phyloP scores from a whole-genome alignment of 768 basidiomycete genomes.

The Tylopilus rubrobrunneus region DNA sequence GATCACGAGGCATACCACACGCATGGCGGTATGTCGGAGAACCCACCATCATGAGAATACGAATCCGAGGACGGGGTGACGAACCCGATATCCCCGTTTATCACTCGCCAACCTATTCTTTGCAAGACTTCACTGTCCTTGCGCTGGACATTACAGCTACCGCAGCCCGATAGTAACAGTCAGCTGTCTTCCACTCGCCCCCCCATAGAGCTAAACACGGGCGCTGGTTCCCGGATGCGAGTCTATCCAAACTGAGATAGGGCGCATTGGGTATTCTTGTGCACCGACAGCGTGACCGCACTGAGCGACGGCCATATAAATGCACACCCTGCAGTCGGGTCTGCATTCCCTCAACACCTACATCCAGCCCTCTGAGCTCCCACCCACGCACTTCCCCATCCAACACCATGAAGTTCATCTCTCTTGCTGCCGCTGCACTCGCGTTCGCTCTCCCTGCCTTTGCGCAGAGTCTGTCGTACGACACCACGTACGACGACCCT shows the following conservation, averaged over 20 bases:
- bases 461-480: constrained; percentile 27
- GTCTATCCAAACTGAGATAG: neutral
- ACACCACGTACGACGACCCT: constrained; percentile 29
- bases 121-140: neutral
- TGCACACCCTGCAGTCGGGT: too few species aligned
- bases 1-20: neutral
- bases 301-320: too few species aligned
- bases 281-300: too few species aligned
- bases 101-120: neutral
- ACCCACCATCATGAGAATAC: constrained; percentile 7
- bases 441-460: constrained; percentile 16
- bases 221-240: neutral
- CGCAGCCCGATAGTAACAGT: neutral
- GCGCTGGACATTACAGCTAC: neutral
- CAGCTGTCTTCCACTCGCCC: constrained; percentile 4
- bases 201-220: neutral
- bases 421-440: constrained; percentile 8
- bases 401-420: constrained; percentile 24
- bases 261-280: too few species aligned
- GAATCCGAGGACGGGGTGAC: neutral
- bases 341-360: too few species aligned
- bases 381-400: neutral
- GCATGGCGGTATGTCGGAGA: neutral
- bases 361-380: neutral
- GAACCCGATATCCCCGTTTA: neutral